Evolutionary conservation across 2,329 filamentous ascomycete species (phyloP), one percentile per base, ranked within the genome.

Genomic region (Neofusicoccum parvum): DNA sequence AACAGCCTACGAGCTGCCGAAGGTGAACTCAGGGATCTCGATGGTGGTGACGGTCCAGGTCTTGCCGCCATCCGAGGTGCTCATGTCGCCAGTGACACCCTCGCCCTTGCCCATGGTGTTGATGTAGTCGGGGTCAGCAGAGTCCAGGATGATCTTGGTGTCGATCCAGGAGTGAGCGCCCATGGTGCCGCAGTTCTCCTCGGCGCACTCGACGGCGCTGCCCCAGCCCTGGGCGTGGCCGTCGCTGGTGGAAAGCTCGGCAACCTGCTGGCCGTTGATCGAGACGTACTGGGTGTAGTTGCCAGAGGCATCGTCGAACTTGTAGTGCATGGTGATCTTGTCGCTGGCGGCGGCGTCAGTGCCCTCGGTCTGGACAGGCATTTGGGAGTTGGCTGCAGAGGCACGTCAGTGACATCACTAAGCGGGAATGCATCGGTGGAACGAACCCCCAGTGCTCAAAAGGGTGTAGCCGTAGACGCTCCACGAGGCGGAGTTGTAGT

Each of bases 231-330:
- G 69, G 3, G 80, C 80, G 7, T 79, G 69, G 27, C 76, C 80
- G 66, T 78, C 77, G 62, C 73, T 79, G 54, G 82, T 83, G 1
- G 81, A 82, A 2, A 84, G 75, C 0, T 76, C 81, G 0, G 79
- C 80, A 36, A 83, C 75, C 17, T 72, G 67, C 23, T 70, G 69
- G 51, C 74, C 77, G 65, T 80, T 79, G 27, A 81, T 67, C 0
- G 68, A 70, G 39, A 81, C 77, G 20, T 70, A 71, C 69, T 81
- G 79, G 3, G 78, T 80, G 69, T 81, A 80, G 68, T 80, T 79
- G 9, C 74, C 74, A 5, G 72, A 79, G 17, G 68, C 56, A 54
- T 79, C 77, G 53, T 80, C 75, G 68, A 74, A 80, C 56, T 79
- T 78, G 69, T 81, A 81, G 69, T 80, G 74, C 75, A 82, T 80